Conservation (phyloP, 192 early-diverging fungal species). For the Dissophora globulifera region DNA sequence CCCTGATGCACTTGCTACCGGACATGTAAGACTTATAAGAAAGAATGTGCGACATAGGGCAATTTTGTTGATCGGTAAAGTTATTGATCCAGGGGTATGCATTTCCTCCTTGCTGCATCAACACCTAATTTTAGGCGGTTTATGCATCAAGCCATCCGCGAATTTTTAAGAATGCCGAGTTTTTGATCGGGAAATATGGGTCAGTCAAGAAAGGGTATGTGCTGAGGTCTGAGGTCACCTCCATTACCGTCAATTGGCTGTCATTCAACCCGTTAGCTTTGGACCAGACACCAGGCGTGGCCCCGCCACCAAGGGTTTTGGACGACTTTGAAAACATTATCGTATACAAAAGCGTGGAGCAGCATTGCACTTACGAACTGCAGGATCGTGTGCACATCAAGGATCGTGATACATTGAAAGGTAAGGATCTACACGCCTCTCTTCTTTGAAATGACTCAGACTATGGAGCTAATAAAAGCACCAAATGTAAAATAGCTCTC, state of each 20-base stretch:
- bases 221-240: constrained; percentile 17
- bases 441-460: too few species aligned
- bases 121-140: constrained; percentile 39
- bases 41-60: too few species aligned
- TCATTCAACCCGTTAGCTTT: constrained; percentile 46
- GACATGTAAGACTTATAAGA: constrained; percentile 38
- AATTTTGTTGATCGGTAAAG: too few species aligned
- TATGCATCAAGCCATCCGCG: constrained; percentile 29
- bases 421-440: constrained; percentile 5
- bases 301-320: constrained; percentile 32
- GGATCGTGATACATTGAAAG: constrained; percentile 19
- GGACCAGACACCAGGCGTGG: constrained; percentile 47
- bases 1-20: constrained; percentile 37
- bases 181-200: constrained; percentile 19
- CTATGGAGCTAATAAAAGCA: too few species aligned
- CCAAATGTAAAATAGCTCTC: constrained; percentile 21
- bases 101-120: too few species aligned
- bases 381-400: constrained; percentile 36
- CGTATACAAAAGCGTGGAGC: constrained; percentile 45
- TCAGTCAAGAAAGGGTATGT: constrained; percentile 33
- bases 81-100: too few species aligned
- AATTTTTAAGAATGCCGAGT: constrained; percentile 42
- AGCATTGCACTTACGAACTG: constrained; percentile 49
- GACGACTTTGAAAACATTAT: constrained; percentile 53
- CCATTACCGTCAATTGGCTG: constrained; percentile 46